phyloP scores from a whole-genome alignment of 2,329 filamentous ascomycete species.

The Stagonosporopsis rhizophila region DNA sequence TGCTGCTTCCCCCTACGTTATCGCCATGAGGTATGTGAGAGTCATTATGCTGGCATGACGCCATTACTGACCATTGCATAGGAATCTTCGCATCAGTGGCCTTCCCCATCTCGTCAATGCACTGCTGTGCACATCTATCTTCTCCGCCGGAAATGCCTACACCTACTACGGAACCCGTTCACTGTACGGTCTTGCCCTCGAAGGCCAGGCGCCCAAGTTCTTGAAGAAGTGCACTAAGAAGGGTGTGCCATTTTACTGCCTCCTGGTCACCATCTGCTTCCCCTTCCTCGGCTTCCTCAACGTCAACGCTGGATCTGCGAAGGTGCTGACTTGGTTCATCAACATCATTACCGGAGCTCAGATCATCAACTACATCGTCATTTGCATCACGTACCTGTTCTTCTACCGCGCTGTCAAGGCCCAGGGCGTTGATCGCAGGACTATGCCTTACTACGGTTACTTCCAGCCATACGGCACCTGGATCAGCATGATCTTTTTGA shows the following conservation, averaged over 20 bases:
- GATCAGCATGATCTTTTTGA: constrained; percentile 25
- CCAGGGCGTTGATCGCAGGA: constrained; percentile 56
- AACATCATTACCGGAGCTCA: constrained; percentile 76
- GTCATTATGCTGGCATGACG: not conserved
- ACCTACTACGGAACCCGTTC: constrained; percentile 59
- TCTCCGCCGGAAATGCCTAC: constrained; percentile 63
- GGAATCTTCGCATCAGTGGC: constrained; percentile 54
- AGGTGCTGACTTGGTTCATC: constrained; percentile 77
- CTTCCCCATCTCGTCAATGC: constrained; percentile 66
- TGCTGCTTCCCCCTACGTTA: constrained; percentile 66
- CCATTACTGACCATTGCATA: not conserved
- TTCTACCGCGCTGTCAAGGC: constrained; percentile 58
- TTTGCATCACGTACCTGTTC: constrained; percentile 62
- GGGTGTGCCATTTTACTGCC: constrained; percentile 75
- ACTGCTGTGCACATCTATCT: constrained; percentile 58
- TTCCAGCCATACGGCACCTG: constrained; percentile 30
- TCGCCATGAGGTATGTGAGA: constrained; percentile 57
- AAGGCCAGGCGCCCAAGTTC: constrained; percentile 59
- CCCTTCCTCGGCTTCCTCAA: constrained; percentile 75
- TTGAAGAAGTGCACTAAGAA: constrained; percentile 64
- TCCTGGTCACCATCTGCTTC: constrained; percentile 69
- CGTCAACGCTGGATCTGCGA: constrained; percentile 68
- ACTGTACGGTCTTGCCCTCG: constrained; percentile 58
- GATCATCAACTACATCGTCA: constrained; percentile 51
- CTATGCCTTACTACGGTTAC: constrained; percentile 56